Evolutionary conservation across 2,329 filamentous ascomycete genomes (phyloP), one percentile per base, ranked within the genome.

Genomic region (Orbilia oligospora): DNA sequence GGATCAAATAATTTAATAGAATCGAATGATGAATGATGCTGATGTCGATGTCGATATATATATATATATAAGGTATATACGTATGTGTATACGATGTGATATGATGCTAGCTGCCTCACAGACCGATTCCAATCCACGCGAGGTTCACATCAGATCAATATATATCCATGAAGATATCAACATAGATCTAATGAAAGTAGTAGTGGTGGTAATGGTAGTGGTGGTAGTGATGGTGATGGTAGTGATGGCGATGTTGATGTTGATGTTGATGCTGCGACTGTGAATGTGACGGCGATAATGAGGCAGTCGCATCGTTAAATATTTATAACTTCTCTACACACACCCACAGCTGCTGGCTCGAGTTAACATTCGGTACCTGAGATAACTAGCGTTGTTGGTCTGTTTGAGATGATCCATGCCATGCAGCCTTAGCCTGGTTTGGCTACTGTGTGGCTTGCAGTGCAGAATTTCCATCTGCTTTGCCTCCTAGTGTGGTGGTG

Each of bases 401-500:
- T 56, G 72, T 70, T 69, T 77, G 73, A 77, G 67, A 20, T 71
- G 49, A 51, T 51, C 67, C 61, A 71, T 51, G 61, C 5, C 61
- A 66, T 73, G 70, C 70, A 73, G 66, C 67, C 64, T 61, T 76
- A 71, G 72, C 72, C 69, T 48, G 69, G 69, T 76, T 66, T 71
- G 58, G 61, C 51, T 46, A 56, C 38, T 46, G 48, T 58, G 73
- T 77, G 73, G 73, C 73, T 77, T 77, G 73, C 67, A 71, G 51
- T 33, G 58, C 66, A 56, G 51, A 51, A 65, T 63, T 41, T 49
- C 36, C 36, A 61, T 58, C 14, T 64, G 67, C 53, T 70, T 64
- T 76, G 65, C 65, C 64, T 69, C 65, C 33, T 75, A 16, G 51
- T 68, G 71, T 69, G 64, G 61, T 65, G 61, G 71, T 75, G 71